phyloP scores from a whole-genome alignment of 805 yeast species.

The Candida maesae region DNA sequence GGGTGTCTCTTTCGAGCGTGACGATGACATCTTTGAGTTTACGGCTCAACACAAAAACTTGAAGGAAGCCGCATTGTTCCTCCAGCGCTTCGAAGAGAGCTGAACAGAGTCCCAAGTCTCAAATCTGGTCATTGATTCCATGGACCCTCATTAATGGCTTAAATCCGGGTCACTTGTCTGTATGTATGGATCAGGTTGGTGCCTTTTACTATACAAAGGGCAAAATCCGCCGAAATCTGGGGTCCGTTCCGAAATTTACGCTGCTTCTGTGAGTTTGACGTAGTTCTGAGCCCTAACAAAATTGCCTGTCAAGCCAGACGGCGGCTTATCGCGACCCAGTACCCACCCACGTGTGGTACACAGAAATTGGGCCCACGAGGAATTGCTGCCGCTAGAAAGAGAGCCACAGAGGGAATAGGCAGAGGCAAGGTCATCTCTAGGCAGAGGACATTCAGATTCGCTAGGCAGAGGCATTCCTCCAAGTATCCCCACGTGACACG shows the following conservation, averaged over 20 bases:
- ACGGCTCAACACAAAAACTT: conserved; percentile 1
- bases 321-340: conserved; percentile 6
- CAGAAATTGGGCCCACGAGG: not conserved
- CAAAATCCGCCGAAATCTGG: no score
- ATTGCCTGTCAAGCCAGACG: not conserved
- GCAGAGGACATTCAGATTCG: not conserved
- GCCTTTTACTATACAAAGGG: no score
- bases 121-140: no score
- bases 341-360: no score
- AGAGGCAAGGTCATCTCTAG: no score
- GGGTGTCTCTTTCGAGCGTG: conserved; percentile 2
- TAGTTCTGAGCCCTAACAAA: conserved; percentile 3
- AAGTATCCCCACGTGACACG: no score
- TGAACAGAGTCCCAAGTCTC: no score
- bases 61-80: conserved; percentile 1
- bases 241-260: not conserved
- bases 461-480: not conserved
- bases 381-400: no score
- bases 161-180: no score
- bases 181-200: no score
- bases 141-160: no score
- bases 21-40: conserved; percentile 6
- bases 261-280: not conserved
- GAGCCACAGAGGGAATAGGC: no score
- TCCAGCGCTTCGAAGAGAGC: not conserved